Evolutionary conservation across 2,329 filamentous ascomycete species (phyloP).

Genomic region (Metarhizium album): DNA sequence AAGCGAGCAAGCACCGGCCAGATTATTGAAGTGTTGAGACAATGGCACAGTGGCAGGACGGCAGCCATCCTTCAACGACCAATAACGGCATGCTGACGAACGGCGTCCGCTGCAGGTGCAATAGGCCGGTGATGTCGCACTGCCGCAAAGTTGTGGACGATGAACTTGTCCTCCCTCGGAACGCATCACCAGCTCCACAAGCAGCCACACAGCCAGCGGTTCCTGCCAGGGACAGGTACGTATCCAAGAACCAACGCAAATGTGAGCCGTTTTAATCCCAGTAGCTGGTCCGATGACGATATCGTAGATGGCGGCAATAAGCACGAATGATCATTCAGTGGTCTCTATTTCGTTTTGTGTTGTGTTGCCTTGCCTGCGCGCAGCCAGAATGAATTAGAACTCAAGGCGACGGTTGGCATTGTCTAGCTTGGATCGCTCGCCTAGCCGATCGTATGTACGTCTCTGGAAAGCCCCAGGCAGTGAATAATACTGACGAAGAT

Average conservation of each 20-base stretch:
- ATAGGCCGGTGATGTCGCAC: slow-evolving; percentile 5
- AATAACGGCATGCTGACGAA: slow-evolving; percentile 1
- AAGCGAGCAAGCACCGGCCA: neutral
- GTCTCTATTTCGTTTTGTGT: neutral
- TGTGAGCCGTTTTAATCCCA: neutral
- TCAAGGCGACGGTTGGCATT: neutral
- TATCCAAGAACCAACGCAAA: no score
- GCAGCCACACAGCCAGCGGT: neutral
- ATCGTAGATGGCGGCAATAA: neutral
- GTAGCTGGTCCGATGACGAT: neutral
- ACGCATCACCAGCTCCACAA: slow-evolving; percentile 4
- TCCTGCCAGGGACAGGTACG: neutral
- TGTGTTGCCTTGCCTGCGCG: neutral
- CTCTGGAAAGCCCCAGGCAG: no score
- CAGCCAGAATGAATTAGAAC: neutral
- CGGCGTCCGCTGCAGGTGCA: slow-evolving; percentile 4
- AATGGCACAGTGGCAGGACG: neutral
- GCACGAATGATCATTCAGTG: neutral
- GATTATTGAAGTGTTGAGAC: neutral
- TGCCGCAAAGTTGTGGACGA: slow-evolving; percentile 2
- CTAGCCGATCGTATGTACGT: neutral
- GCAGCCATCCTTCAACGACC: neutral
- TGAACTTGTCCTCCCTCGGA: slow-evolving; percentile 7
- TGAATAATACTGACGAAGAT: no score
- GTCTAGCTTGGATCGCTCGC: neutral